Percentiles rank a stretch among this genome's conserved stretches.
Conservation (phyloP, 768 basidiomycete genomes). For the Mycena floridula region DNA sequence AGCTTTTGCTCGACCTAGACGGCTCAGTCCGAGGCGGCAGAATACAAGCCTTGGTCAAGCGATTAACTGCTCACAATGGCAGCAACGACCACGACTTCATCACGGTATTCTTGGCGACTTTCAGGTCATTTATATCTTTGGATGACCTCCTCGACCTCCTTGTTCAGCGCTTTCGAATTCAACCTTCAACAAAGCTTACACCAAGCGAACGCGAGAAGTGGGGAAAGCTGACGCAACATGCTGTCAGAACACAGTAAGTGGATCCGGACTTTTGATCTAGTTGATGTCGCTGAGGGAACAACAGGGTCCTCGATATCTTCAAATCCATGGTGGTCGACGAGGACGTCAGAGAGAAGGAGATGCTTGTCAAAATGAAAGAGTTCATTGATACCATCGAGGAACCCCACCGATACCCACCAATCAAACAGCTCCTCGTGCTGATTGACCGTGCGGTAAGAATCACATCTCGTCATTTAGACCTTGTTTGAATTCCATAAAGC, state of each 20-base stretch:
- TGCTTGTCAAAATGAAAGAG: slow-evolving; percentile 76
- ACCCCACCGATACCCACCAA: slow-evolving; percentile 57
- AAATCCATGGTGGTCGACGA: slow-evolving; percentile 85
- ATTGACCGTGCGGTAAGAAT: slow-evolving; percentile 82
- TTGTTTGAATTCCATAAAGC: no score
- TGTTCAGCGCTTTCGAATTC: slow-evolving; percentile 71
- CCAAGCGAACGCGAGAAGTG: slow-evolving; percentile 67
- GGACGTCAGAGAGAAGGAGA: slow-evolving; percentile 79
- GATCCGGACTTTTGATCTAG: slow-evolving; percentile 6
- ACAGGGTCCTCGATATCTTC: slow-evolving; percentile 84
- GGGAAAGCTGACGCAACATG: slow-evolving; percentile 79
- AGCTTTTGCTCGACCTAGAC: slow-evolving; percentile 83
- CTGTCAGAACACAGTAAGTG: slow-evolving; percentile 82
- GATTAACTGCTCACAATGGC: slow-evolving; percentile 86
- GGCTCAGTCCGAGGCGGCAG: slow-evolving; percentile 84
- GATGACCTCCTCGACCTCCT: slow-evolving; percentile 81
- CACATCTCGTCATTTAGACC: slow-evolving; percentile 3
- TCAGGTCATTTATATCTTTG: slow-evolving; percentile 86
- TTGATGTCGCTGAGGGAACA: slow-evolving; percentile 4
- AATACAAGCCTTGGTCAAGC: slow-evolving; percentile 77
- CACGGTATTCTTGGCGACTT: slow-evolving; percentile 92
- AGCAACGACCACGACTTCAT: slow-evolving; percentile 82
- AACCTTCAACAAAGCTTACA: slow-evolving; percentile 62
- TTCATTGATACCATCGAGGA: slow-evolving; percentile 68
- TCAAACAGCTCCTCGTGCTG: slow-evolving; percentile 66